phyloP scores from a whole-genome alignment of 2,329 filamentous ascomycete species.

The Penicillium sp. region DNA sequence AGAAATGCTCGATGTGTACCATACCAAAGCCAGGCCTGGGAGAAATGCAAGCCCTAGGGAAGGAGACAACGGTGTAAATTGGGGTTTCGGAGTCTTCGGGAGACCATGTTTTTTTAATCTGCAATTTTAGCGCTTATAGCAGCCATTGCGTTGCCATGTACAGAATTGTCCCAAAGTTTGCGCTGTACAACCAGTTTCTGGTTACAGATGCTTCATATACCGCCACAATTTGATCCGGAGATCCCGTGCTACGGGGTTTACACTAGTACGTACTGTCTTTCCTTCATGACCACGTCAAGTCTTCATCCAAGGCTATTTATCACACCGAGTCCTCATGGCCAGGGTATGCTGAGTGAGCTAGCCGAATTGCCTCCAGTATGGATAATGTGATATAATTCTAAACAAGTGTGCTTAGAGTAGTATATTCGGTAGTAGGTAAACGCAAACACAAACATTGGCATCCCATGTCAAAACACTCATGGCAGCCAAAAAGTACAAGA shows the following conservation, averaged over 20 bases:
- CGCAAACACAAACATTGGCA: slow-evolving; percentile 11
- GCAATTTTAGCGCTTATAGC: slow-evolving; percentile 16
- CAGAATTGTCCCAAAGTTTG: slow-evolving; percentile 15
- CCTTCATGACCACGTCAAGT: too few relatives aligned
- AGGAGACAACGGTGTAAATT: slow-evolving; percentile 20
- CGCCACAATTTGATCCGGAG: neutral
- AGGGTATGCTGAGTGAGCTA: too few relatives aligned
- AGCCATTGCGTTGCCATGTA: slow-evolving; percentile 18
- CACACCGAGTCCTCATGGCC: too few relatives aligned
- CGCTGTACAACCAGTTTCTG: slow-evolving; percentile 14
- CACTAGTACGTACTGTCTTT: too few relatives aligned
- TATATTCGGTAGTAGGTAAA: slow-evolving; percentile 10
- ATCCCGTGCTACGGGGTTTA: too few relatives aligned
- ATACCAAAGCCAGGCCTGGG: slow-evolving; percentile 11
- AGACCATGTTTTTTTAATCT: slow-evolving; percentile 15
- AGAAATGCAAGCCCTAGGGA: slow-evolving; percentile 4
- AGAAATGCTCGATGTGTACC: slow-evolving; percentile 12
- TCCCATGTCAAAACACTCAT: slow-evolving; percentile 13
- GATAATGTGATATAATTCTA: slow-evolving; percentile 4
- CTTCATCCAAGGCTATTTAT: too few relatives aligned
- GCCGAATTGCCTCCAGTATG: neutral
- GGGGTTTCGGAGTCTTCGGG: slow-evolving; percentile 27
- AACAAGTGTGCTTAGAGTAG: slow-evolving; percentile 3
- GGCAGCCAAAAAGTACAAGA: slow-evolving; percentile 9
- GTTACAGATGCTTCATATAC: slow-evolving; percentile 5